Evolutionary conservation across 1,284 basidiomycete genomes (phyloP).

Genomic region (Mycosarcoma maydis): DNA sequence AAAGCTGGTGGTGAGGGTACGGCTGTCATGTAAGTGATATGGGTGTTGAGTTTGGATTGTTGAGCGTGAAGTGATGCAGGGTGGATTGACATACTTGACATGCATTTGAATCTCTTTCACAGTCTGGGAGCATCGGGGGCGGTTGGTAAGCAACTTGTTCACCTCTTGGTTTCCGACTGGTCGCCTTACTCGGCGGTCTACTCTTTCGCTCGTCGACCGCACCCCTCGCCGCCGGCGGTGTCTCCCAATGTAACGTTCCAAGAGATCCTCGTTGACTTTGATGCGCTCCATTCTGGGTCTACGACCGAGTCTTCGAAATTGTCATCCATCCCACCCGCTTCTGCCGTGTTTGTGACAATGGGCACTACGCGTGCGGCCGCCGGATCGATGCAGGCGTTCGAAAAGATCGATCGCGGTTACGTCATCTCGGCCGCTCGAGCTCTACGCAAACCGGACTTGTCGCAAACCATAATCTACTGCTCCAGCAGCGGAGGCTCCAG

Average conservation of each 20-base stretch:
- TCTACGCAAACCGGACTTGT: slow-evolving; percentile 69
- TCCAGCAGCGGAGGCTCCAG: slow-evolving; percentile 70
- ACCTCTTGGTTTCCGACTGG: slow-evolving; percentile 19
- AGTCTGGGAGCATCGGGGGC: slow-evolving; percentile 53
- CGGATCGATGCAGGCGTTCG: slow-evolving; percentile 75
- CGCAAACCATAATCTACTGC: slow-evolving; percentile 76
- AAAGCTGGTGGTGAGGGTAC: slow-evolving; percentile 14
- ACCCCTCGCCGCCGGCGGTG: slow-evolving; percentile 60
- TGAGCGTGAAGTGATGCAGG: too few relatives aligned
- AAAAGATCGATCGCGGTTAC: slow-evolving; percentile 80
- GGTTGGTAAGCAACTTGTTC: slow-evolving; percentile 49
- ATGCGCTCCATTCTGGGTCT: slow-evolving; percentile 23
- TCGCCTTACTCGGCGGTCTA: slow-evolving; percentile 71
- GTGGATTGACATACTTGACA: too few relatives aligned
- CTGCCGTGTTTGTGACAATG: slow-evolving; percentile 44
- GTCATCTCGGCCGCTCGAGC: slow-evolving; percentile 77
- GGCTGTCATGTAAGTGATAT: slow-evolving; percentile 29
- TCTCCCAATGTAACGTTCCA: slow-evolving; percentile 65
- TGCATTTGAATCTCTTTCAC: too few relatives aligned
- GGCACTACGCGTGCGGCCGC: slow-evolving; percentile 68
- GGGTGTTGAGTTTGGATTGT: too few relatives aligned
- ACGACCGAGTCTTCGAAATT: slow-evolving; percentile 31
- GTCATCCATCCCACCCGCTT: slow-evolving; percentile 9
- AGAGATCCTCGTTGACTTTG: slow-evolving; percentile 52
- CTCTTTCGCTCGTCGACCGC: slow-evolving; percentile 73